Evolutionary conservation across 441 rosid species (phyloP), one percentile per base, ranked within the genome.

Genomic region (Cnidoscolus chayamansa): DNA sequence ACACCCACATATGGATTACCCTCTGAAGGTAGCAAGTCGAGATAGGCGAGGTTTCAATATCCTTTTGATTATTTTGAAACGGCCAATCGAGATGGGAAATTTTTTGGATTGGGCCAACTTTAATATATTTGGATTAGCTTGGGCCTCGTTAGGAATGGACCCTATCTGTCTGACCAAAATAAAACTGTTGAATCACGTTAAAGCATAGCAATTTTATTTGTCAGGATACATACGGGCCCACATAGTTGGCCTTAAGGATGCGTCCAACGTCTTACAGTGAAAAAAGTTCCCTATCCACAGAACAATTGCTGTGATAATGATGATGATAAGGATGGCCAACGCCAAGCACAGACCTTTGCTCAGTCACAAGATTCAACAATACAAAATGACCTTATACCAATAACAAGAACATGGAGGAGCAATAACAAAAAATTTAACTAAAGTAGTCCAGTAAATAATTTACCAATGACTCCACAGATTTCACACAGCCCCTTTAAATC

Each of bases 401-500:
- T 10, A 3, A 19, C 4, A 45, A 51, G 8, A 13, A 11, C 2
- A 12, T 1, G 51, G 51, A 2, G 49, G 8, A 30, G 2, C 15
- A 7, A 16, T 32, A 10, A 20, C 45, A 40, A 4, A 19, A 25
- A 25, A 25, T 25, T 25, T 25, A 25, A 25, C 25, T 25, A 25
- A 25, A 25, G 25, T 25, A 25, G 9, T 1, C 73, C 72, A n/a
- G 81, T 71, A 53, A 77, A 75, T 19, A 75, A 55, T 16, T 71
- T 71, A 25, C 73, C 79, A 49, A 72, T 50, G 20, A 71, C 62
- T 6, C 31, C 76, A 25, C 73, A 66, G 17, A 79, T 76, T 70
- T 77, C 32, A 31, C 80, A 76, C 2, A 79, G 64, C 59, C 47
- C 69, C 53, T 54, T 71, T 32, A 79, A 75, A 45, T 45, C 78